phyloP scores from a whole-genome alignment of 768 basidiomycete species.

The Kondoa subrosea region DNA sequence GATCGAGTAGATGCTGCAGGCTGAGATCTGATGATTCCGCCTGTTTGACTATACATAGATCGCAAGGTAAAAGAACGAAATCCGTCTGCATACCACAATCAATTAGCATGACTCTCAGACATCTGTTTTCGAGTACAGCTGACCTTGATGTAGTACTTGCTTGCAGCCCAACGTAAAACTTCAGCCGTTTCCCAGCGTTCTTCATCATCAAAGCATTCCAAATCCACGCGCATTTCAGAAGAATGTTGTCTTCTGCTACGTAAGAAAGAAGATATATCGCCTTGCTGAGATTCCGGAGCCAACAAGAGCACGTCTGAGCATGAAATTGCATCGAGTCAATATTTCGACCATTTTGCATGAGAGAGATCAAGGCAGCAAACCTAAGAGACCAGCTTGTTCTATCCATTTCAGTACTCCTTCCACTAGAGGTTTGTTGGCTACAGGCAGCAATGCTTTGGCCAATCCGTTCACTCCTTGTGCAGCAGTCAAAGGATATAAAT shows the following conservation, averaged over 20 bases:
- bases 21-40: background rate
- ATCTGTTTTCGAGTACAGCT: background rate
- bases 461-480: background rate
- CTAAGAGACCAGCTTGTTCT: background rate
- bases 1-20: constrained; percentile 1
- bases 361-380: background rate
- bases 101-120: background rate
- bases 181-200: background rate
- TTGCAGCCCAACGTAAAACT: background rate
- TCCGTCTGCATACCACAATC: background rate
- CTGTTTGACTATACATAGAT: background rate
- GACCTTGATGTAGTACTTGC: constrained; percentile 5
- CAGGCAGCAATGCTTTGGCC: constrained; percentile 5
- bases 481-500: constrained; percentile 1
- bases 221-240: background rate
- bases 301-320: background rate
- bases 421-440: constrained; percentile 3
- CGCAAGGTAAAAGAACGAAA: constrained; percentile 3
- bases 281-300: background rate
- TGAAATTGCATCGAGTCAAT: background rate
- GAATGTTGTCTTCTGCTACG: background rate
- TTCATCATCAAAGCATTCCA: constrained; percentile 1
- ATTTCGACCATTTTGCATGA: background rate
- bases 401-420: constrained; percentile 1
- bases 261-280: background rate